Percentiles rank a stretch among this genome's conserved stretches.
Evolutionary conservation across 176 grass and related monocot species (phyloP).

Genomic region (sorghum (Sorghum bicolor)): Sorghum_bicolor_NCBIv3 NC_012871.2:76163501-76164000

Average conservation of each 20-base stretch:
- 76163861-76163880: constrained; percentile 73
- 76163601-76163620: too few species aligned
- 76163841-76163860: constrained; percentile 72
- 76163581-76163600: too few species aligned
- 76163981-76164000: constrained; percentile 7
- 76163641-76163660: too few species aligned
- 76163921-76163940: constrained; percentile 46
- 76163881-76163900: constrained; percentile 65
- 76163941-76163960: constrained; percentile 49
- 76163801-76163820: constrained; percentile 31
- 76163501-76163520: too few species aligned
- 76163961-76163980: background rate
- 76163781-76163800: too few species aligned
- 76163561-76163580: too few species aligned
- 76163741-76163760: constrained; percentile 56
- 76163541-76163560: too few species aligned
- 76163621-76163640: too few species aligned
- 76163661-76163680: constrained; percentile 3
- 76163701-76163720: constrained; percentile 23
- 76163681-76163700: constrained; percentile 26
- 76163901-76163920: constrained; percentile 63
- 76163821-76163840: constrained; percentile 65
- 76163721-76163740: constrained; percentile 36
- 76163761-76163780: too few species aligned
- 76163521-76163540: too few species aligned